Conservation (phyloP, 139 green algal genomes). For the Edaphochlamys debaryana region DNA sequence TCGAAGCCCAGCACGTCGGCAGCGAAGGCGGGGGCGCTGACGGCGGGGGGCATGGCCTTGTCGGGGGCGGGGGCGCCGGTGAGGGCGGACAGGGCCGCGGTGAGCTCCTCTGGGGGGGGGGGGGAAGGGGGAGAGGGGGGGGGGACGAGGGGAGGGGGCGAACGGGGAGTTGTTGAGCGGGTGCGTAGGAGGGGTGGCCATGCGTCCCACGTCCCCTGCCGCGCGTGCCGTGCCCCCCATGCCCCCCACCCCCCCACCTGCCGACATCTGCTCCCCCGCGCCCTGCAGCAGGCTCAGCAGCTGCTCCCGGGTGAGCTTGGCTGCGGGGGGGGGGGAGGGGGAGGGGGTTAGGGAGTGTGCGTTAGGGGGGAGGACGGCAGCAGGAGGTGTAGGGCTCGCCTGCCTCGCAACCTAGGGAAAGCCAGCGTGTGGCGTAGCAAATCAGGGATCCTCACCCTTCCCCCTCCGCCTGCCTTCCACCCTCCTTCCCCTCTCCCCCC, state of each 20-base stretch:
- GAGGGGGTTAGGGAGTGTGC: no score
- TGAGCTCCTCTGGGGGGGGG: constrained; percentile 73
- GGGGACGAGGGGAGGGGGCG: no score
- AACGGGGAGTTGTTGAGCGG: no score
- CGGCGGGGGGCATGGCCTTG: constrained; percentile 51
- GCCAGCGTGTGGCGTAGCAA: not conserved
- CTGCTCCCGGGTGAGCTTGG: constrained; percentile 50
- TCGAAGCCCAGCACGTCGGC: constrained; percentile 74
- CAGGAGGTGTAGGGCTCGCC: not conserved
- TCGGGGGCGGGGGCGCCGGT: constrained; percentile 44
- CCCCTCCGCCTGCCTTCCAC: not conserved
- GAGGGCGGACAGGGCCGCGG: constrained; percentile 51
- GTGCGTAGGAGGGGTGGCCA: no score
- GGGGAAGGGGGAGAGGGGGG: no score
- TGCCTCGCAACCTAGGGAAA: not conserved
- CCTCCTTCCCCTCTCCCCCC: not conserved
- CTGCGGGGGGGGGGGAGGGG: not conserved
- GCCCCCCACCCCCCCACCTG: no score
- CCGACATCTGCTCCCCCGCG: constrained; percentile 62
- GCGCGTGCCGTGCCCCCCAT: no score
- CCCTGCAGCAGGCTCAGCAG: constrained; percentile 61
- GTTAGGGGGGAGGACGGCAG: no score
- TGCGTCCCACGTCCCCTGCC: no score
- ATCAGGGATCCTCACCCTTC: not conserved
- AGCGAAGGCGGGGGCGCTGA: constrained; percentile 60